Conservation (phyloP, 2,329 filamentous ascomycete species). For the Talaromyces atroroseus region DNA sequence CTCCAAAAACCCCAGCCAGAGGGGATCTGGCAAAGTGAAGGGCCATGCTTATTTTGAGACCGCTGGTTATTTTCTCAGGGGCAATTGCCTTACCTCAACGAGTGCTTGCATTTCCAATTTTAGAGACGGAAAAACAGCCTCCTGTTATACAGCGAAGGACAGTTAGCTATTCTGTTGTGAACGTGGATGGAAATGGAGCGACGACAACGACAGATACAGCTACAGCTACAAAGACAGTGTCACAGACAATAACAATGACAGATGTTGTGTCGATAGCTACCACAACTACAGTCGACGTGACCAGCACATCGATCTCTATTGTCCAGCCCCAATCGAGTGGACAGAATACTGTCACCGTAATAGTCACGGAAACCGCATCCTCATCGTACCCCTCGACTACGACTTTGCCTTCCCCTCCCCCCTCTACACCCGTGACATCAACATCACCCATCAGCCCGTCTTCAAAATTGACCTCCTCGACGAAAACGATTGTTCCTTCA, state of each 20-base stretch:
- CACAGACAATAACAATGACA: conserved; percentile 9
- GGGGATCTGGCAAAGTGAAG: background rate
- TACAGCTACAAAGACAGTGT: conserved; percentile 3
- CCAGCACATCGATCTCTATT: conserved; percentile 12
- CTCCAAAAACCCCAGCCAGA: background rate
- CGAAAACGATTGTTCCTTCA: background rate
- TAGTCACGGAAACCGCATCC: conserved; percentile 3
- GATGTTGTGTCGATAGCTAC: conserved; percentile 11
- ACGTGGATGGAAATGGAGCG: conserved; percentile 8
- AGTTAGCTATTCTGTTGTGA: conserved; percentile 9
- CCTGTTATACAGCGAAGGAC: background rate
- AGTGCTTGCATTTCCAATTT: conserved; percentile 5
- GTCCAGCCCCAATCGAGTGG: conserved; percentile 4
- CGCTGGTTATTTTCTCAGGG: background rate
- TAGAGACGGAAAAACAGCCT: background rate
- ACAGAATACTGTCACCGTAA: conserved; percentile 9
- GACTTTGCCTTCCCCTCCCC: background rate
- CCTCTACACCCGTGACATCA: background rate
- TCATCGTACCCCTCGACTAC: background rate
- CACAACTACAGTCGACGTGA: conserved; percentile 7
- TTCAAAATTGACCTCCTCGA: background rate
- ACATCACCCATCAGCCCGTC: background rate
- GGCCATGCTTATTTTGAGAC: background rate
- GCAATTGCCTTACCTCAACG: background rate
- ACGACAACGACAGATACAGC: conserved; percentile 9